Evolutionary conservation across 1,139 yeast species (phyloP).

Genomic region (Yamadazyma friedrichii): DNA sequence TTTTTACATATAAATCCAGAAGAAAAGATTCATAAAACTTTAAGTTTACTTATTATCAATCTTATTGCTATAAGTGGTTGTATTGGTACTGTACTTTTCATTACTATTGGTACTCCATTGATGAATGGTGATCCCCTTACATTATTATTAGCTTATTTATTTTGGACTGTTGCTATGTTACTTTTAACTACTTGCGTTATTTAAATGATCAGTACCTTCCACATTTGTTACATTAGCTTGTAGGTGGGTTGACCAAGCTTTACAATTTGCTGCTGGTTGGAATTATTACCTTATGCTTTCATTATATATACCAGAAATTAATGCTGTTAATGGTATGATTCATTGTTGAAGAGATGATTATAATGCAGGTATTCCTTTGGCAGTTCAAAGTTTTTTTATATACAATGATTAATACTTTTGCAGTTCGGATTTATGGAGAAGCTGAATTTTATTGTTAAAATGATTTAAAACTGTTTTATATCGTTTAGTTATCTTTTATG

Average conservation of each 20-base stretch:
- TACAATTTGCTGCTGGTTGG: constrained; percentile 76
- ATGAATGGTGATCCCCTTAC: constrained; percentile 46
- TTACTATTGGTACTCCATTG: constrained; percentile 39
- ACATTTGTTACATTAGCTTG: constrained; percentile 54
- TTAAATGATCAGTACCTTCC: constrained; percentile 76
- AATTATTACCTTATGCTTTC: constrained; percentile 80
- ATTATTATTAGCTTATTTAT: constrained; percentile 35
- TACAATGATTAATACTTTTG: constrained; percentile 62
- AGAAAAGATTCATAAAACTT: constrained; percentile 13
- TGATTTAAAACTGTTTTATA: constrained; percentile 65
- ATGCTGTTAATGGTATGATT: constrained; percentile 74
- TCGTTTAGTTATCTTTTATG: constrained; percentile 65
- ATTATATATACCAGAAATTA: constrained; percentile 75
- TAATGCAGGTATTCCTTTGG: constrained; percentile 61
- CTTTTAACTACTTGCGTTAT: constrained; percentile 67
- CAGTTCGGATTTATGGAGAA: constrained; percentile 75
- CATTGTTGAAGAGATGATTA: constrained; percentile 77
- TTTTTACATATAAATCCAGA: constrained; percentile 7
- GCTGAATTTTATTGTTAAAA: constrained; percentile 66
- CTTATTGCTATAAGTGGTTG: constrained; percentile 35
- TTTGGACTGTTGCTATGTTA: constrained; percentile 53
- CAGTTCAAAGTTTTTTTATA: constrained; percentile 63
- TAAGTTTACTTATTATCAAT: constrained; percentile 26
- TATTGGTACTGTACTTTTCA: constrained; percentile 32
- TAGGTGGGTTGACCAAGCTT: constrained; percentile 57